Conservation (phyloP, 257 asterid species). For the Penstemon barbatus region DNA sequence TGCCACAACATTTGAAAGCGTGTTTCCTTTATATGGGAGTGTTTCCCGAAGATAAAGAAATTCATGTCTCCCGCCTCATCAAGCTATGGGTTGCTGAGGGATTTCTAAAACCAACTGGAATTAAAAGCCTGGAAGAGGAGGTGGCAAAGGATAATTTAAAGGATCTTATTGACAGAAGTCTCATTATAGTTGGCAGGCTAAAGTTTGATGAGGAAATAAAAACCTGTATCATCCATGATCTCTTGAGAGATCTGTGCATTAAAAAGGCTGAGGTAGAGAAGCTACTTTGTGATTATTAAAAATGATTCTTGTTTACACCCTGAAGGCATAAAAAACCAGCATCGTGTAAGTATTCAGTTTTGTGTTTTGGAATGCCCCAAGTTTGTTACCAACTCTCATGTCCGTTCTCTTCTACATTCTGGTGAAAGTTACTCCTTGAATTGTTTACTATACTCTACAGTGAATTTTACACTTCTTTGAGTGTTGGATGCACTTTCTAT, state of each 20-base stretch:
- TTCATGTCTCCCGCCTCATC: constrained; percentile 12
- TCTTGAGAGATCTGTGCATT: constrained; percentile 23
- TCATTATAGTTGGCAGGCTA: not conserved
- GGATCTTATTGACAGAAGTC: constrained; percentile 26
- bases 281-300: not conserved
- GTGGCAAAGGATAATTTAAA: constrained; percentile 18
- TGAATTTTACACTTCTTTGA: constrained; percentile 3
- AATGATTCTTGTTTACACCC: too few species aligned
- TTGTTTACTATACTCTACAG: not conserved
- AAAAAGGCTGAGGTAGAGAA: constrained; percentile 19
- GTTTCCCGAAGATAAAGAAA: constrained; percentile 22
- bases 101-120: not conserved
- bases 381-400: not conserved
- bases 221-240: constrained; percentile 17
- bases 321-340: not conserved
- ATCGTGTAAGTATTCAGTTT: constrained; percentile 1
- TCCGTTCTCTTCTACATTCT: constrained; percentile 19
- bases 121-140: constrained; percentile 26
- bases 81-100: constrained; percentile 34
- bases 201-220: not conserved
- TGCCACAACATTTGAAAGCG: constrained; percentile 31
- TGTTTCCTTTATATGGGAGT: constrained; percentile 30
- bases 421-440: not conserved
- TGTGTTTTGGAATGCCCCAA: not conserved
- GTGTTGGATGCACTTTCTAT: constrained; percentile 11